Evolutionary conservation across 331 rosid genomes (phyloP).

Genomic region (Dryas integrifolia): DNA sequence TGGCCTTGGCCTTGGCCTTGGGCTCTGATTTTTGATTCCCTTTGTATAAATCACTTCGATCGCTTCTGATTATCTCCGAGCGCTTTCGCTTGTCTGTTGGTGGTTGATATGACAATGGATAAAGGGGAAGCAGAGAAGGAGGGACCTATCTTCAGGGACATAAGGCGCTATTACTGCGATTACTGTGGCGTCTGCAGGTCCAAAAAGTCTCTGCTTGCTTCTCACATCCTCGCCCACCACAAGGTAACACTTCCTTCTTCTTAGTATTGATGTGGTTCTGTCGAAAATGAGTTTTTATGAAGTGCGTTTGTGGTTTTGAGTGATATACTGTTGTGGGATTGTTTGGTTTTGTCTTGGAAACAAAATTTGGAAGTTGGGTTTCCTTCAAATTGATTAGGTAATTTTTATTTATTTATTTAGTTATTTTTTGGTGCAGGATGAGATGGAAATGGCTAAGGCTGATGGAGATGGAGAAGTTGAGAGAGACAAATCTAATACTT

Average conservation of each 20-base stretch:
- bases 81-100: not conserved
- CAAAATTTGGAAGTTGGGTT: not conserved
- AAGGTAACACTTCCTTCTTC: conserved; percentile 35
- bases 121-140: conserved; percentile 27
- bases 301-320: not conserved
- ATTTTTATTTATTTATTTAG: not conserved
- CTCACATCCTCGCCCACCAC: conserved; percentile 55
- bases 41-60: no score
- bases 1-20: no score
- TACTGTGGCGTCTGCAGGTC: conserved; percentile 63
- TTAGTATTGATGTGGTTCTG: not conserved
- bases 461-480: conserved; percentile 23
- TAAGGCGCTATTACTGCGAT: conserved; percentile 52
- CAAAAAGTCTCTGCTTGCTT: conserved; percentile 45
- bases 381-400: not conserved
- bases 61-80: not conserved
- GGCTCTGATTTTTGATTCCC: no score
- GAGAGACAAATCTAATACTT: conserved; percentile 33
- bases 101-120: conserved; percentile 19
- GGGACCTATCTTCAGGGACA: conserved; percentile 43
- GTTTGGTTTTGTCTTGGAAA: not conserved
- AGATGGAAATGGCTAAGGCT: conserved; percentile 31
- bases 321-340: not conserved
- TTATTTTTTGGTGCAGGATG: conserved; percentile 38
- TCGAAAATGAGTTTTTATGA: not conserved